phyloP scores from a whole-genome alignment of 768 basidiomycete species.

The Amylocystis lapponica region DNA sequence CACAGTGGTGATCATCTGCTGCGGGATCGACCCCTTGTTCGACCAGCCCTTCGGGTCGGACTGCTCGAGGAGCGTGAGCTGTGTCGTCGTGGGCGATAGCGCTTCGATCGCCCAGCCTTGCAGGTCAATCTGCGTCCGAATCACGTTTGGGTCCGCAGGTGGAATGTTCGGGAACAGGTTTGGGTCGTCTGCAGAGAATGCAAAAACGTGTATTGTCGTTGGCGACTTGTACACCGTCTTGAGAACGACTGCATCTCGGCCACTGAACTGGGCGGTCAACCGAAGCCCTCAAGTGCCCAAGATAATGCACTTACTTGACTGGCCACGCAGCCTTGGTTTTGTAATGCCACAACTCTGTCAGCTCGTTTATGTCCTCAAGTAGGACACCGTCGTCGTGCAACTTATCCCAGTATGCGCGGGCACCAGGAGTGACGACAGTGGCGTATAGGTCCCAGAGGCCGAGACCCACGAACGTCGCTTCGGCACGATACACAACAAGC shows the following conservation, averaged over 20 bases:
- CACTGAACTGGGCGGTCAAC: constrained; percentile 38
- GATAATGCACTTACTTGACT: constrained; percentile 57
- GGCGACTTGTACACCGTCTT: constrained; percentile 98
- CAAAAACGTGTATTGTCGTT: constrained; percentile 90
- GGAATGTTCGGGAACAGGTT: constrained; percentile 77
- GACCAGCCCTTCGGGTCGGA: constrained; percentile 98
- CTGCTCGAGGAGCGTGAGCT: constrained; percentile 91
- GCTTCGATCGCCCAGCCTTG: constrained; percentile 98
- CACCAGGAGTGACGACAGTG: constrained; percentile 81
- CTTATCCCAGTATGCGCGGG: constrained; percentile 82
- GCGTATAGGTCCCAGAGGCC: constrained; percentile 93
- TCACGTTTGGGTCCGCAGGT: constrained; percentile 64
- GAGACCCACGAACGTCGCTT: constrained; percentile 95
- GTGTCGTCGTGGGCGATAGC: constrained; percentile 90
- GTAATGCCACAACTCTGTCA: constrained; percentile 91
- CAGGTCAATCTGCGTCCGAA: constrained; percentile 94
- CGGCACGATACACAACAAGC: constrained; percentile 90
- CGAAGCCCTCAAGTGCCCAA: constrained; percentile 11
- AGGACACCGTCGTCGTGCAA: constrained; percentile 81
- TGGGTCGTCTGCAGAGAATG: constrained; percentile 88
- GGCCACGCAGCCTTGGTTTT: constrained; percentile 93
- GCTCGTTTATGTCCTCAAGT: constrained; percentile 84
- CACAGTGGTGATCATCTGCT: constrained; percentile 85
- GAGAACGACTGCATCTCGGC: constrained; percentile 84
- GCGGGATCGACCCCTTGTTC: constrained; percentile 89